Evolutionary conservation across 441 rosid species (phyloP).

Genomic region (Erodium trifolium): DNA sequence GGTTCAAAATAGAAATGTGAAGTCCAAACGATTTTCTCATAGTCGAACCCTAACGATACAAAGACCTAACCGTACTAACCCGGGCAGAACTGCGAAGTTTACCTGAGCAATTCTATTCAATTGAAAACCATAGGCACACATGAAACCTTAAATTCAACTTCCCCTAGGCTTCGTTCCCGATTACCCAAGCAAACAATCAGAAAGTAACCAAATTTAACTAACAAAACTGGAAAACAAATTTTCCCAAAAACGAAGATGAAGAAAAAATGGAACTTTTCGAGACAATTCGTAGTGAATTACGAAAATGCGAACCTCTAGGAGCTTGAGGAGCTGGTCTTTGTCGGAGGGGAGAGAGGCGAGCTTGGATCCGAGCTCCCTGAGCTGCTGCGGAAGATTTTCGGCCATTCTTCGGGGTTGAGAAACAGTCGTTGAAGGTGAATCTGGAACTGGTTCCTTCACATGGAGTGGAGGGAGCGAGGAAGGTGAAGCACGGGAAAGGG

Average conservation of each 20-base stretch:
- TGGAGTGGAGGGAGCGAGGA: conserved; percentile 4
- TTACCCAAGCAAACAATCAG: conserved; percentile 9
- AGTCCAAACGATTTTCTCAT: neutral
- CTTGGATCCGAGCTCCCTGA: conserved; percentile 87
- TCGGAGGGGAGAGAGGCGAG: conserved; percentile 64
- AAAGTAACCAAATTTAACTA: conserved; percentile 13
- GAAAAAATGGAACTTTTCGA: neutral
- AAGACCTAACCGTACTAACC: conserved; percentile 15
- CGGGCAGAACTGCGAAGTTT: conserved; percentile 5
- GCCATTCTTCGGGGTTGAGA: conserved; percentile 35
- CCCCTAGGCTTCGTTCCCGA: neutral
- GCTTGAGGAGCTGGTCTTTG: conserved; percentile 76
- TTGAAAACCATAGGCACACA: neutral
- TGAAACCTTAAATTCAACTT: neutral
- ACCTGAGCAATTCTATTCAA: neutral
- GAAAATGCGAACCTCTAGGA: conserved; percentile 56
- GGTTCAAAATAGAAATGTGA: neutral
- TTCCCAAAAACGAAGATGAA: neutral
- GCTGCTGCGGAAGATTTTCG: conserved; percentile 51
- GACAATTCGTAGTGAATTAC: neutral
- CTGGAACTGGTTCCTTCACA: conserved; percentile 1
- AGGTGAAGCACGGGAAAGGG: conserved; percentile 8
- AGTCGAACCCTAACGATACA: neutral
- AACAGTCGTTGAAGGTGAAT: conserved; percentile 3
- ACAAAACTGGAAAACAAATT: conserved; percentile 3